phyloP scores from a whole-genome alignment of 1,284 basidiomycete species.

The Leccinum subrobustum region DNA sequence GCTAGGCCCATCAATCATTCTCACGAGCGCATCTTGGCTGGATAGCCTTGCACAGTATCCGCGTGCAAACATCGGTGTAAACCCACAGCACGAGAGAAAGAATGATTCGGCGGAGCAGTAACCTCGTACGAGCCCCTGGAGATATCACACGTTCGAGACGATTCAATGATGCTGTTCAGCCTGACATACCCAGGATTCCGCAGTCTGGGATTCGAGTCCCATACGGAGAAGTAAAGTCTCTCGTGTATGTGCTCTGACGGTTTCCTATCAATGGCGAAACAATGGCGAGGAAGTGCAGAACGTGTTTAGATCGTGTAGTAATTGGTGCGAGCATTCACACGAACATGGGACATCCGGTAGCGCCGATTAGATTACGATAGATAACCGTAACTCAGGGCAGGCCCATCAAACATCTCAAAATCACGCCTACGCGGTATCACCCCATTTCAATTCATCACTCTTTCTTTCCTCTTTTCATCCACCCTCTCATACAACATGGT shows the following conservation, averaged over 20 bases:
- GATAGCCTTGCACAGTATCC: neutral
- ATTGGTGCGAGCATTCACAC: slow-evolving; percentile 20
- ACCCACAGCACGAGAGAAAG: neutral
- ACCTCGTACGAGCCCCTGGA: neutral
- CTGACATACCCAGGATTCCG: neutral
- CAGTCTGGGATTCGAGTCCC: neutral
- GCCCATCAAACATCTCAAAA: slow-evolving; percentile 31
- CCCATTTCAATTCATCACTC: slow-evolving; percentile 32
- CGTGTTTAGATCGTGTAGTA: neutral
- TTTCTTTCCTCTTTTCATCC: slow-evolving; percentile 25
- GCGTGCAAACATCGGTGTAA: neutral
- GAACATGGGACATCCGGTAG: slow-evolving; percentile 13
- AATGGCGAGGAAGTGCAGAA: neutral
- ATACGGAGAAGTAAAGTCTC: neutral
- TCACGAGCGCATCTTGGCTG: neutral
- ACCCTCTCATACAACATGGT: slow-evolving; percentile 54
- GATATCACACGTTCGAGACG: neutral
- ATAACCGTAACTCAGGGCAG: slow-evolving; percentile 35
- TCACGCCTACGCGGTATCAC: slow-evolving; percentile 13
- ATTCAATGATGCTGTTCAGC: neutral
- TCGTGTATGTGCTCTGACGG: neutral
- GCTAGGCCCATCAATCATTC: neutral
- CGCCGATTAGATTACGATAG: slow-evolving; percentile 31
- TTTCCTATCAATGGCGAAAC: neutral
- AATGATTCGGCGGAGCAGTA: neutral